phyloP scores from a whole-genome alignment of 1,139 yeast species.

The Martiniozyma asiatica region DNA sequence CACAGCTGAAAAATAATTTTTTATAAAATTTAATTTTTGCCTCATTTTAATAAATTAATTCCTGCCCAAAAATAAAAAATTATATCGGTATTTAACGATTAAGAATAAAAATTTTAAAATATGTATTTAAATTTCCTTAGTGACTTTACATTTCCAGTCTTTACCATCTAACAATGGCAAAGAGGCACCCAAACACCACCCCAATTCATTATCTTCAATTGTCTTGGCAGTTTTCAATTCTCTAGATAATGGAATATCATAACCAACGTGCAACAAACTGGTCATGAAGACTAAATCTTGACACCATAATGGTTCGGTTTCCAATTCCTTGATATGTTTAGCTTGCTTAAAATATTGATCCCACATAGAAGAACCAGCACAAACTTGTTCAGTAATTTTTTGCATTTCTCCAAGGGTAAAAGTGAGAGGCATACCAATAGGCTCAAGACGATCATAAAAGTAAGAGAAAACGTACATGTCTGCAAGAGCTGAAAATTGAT shows the following conservation, averaged over 20 bases:
- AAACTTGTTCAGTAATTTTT: constrained; percentile 73
- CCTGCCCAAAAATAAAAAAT: no score
- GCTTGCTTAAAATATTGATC: constrained; percentile 20
- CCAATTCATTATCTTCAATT: constrained; percentile 79
- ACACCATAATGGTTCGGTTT: constrained; percentile 87
- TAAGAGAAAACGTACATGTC: constrained; percentile 87
- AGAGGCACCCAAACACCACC: constrained; percentile 98
- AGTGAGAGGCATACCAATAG: constrained; percentile 86
- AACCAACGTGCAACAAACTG: constrained; percentile 84
- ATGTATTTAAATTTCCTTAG: constrained; percentile 14
- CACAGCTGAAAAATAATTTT: no score
- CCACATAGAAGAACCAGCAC: constrained; percentile 75
- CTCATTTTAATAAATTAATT: no score
- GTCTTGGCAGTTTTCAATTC: constrained; percentile 87
- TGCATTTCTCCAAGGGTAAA: constrained; percentile 76
- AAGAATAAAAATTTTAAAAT: no score
- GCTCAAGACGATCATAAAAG: constrained; percentile 88
- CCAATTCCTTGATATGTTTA: constrained; percentile 37
- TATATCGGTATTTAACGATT: no score
- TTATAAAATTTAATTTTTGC: no score
- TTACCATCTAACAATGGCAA: constrained; percentile 68
- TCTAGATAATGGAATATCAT: constrained; percentile 82
- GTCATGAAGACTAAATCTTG: constrained; percentile 82
- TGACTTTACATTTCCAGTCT: constrained; percentile 62
- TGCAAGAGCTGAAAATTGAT: constrained; percentile 53